Conservation (phyloP, 352 stramenopile genomes). For the Phytophthora gonapodyides region DNA sequence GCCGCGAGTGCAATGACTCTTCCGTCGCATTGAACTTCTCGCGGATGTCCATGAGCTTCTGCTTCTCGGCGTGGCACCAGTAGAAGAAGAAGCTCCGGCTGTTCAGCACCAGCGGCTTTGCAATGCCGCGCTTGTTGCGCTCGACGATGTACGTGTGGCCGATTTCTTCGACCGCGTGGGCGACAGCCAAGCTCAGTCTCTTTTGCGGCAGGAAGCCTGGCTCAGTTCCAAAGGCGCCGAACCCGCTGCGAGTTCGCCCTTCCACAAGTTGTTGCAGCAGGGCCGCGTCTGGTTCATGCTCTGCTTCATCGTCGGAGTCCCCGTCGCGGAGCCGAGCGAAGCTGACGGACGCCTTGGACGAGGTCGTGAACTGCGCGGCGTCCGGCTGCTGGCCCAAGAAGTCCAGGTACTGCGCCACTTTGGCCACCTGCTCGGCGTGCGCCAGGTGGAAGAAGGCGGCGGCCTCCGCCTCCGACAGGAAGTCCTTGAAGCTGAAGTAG, state of each 20-base stretch:
- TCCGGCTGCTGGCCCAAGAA: conserved; percentile 60
- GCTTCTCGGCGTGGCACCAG: conserved; percentile 88
- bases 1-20: conserved; percentile 15
- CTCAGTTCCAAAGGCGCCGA: conserved; percentile 74
- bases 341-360: conserved; percentile 56
- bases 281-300: conserved; percentile 12
- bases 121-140: conserved; percentile 46
- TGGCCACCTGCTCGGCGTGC: conserved; percentile 56
- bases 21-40: conserved; percentile 46
- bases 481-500: conserved; percentile 78
- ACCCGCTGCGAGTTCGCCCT: conserved; percentile 65
- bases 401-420: conserved; percentile 66
- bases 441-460: conserved; percentile 57
- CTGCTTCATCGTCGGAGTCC: background rate
- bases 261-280: conserved; percentile 45
- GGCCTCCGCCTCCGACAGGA: conserved; percentile 46
- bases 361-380: conserved; percentile 56
- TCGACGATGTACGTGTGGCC: conserved; percentile 75
- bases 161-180: conserved; percentile 54
- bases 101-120: conserved; percentile 62
- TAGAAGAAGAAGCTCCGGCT: conserved; percentile 88
- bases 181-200: conserved; percentile 66
- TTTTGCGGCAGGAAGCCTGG: conserved; percentile 65
- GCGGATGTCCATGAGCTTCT: conserved; percentile 81
- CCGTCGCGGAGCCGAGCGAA: conserved; percentile 34